phyloP scores from a whole-genome alignment of 2,329 filamentous ascomycete species.

The Stachybotrys echinatus region DNA sequence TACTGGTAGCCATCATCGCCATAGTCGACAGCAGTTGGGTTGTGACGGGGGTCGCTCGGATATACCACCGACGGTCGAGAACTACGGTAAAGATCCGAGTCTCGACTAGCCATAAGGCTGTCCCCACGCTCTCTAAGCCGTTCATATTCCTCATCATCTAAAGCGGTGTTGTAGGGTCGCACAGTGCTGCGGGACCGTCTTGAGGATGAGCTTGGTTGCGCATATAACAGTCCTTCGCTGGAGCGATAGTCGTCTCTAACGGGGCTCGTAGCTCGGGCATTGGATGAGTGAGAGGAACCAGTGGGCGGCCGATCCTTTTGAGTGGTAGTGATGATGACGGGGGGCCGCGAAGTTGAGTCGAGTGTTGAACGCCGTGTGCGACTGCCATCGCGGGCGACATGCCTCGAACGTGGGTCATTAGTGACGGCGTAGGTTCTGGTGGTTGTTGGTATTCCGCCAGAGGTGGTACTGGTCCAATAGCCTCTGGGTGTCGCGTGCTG shows the following conservation, averaged over 20 bases:
- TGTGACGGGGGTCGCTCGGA: constrained; percentile 36
- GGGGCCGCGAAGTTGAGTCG: constrained; percentile 43
- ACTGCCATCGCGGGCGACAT: constrained; percentile 42
- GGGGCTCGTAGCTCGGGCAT: constrained; percentile 37
- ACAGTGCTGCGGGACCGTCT: constrained; percentile 41
- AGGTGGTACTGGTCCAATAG: constrained; percentile 26
- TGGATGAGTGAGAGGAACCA: constrained; percentile 29
- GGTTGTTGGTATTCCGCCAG: constrained; percentile 32
- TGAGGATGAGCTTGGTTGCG: constrained; percentile 54
- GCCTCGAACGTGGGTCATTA: constrained; percentile 43
- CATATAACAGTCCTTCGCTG: constrained; percentile 46
- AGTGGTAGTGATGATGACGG: constrained; percentile 53
- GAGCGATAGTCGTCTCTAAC: constrained; percentile 45
- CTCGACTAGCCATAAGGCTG: constrained; percentile 29
- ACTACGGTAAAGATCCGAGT: constrained; percentile 41
- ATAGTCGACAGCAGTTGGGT: constrained; percentile 42
- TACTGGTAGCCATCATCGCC: constrained; percentile 59
- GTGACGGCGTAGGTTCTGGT: constrained; percentile 53
- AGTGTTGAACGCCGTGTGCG: constrained; percentile 46
- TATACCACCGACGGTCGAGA: constrained; percentile 42
- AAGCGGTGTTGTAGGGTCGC: constrained; percentile 38
- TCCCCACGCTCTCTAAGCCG: constrained; percentile 46
- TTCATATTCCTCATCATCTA: constrained; percentile 47
- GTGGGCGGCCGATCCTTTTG: constrained; percentile 32
- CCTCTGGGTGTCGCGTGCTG: constrained; percentile 25